phyloP scores from a whole-genome alignment of 1,139 yeast species.

The Debaryomyces fabryi region DNA sequence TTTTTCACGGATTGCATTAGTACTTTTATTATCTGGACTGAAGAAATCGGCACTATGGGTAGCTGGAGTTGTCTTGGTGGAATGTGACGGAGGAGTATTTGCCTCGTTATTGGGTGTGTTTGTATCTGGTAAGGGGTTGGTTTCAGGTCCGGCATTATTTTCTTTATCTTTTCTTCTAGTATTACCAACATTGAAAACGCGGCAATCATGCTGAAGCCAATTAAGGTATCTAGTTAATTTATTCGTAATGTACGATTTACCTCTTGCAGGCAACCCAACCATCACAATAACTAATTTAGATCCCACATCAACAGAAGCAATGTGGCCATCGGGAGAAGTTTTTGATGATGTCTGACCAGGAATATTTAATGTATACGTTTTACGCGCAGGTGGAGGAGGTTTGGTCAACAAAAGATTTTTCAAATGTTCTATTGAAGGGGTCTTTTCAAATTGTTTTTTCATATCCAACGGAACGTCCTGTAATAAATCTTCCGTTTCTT shows the following conservation, averaged over 20 bases:
- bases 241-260: slow-evolving; percentile 90
- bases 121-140: slow-evolving; percentile 68
- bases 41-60: slow-evolving; percentile 82
- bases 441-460: slow-evolving; percentile 40
- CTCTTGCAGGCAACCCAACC: slow-evolving; percentile 94
- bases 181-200: slow-evolving; percentile 92
- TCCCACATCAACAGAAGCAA: slow-evolving; percentile 71
- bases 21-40: slow-evolving; percentile 72
- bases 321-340: slow-evolving; percentile 80
- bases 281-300: slow-evolving; percentile 87
- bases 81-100: slow-evolving; percentile 16
- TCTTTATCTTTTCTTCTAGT: slow-evolving; percentile 77
- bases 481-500: slow-evolving; percentile 26
- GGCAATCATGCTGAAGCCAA: slow-evolving; percentile 89
- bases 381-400: slow-evolving; percentile 42
- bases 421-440: slow-evolving; percentile 46
- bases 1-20: slow-evolving; percentile 73
- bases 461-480: slow-evolving; percentile 39
- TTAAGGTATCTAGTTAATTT: slow-evolving; percentile 84
- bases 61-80: slow-evolving; percentile 18
- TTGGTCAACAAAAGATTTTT: slow-evolving; percentile 41
- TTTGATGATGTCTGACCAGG: slow-evolving; percentile 91
- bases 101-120: slow-evolving; percentile 41
- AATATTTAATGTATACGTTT: slow-evolving; percentile 82
- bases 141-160: slow-evolving; percentile 69